phyloP scores from a whole-genome alignment of 768 basidiomycete species.

The Brasilioporus rufonigricans region DNA sequence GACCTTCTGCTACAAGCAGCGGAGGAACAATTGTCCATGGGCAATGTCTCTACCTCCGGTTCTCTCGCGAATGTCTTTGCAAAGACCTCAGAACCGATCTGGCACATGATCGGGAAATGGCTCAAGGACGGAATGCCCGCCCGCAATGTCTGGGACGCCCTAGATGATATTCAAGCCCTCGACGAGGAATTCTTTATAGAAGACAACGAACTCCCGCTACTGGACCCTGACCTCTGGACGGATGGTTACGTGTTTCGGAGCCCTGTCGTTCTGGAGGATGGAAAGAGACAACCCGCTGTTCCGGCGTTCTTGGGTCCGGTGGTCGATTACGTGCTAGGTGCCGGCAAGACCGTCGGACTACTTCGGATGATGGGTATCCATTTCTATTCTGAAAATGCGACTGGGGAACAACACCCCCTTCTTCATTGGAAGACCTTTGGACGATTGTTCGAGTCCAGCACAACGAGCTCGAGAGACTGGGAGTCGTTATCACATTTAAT shows the following conservation, averaged over 20 bases:
- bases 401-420: slow-evolving; percentile 28
- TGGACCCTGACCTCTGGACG: slow-evolving; percentile 79
- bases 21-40: slow-evolving; percentile 58
- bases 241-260: slow-evolving; percentile 65
- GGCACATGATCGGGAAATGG: slow-evolving; percentile 74
- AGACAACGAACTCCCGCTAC: slow-evolving; percentile 57
- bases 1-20: slow-evolving; percentile 58
- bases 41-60: slow-evolving; percentile 52
- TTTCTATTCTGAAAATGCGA: slow-evolving; percentile 13
- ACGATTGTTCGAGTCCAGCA: slow-evolving; percentile 35
- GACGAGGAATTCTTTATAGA: slow-evolving; percentile 84
- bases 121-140: slow-evolving; percentile 68
- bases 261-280: slow-evolving; percentile 28
- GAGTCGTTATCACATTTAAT: slow-evolving; percentile 61
- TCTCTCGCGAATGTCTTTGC: slow-evolving; percentile 63
- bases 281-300: slow-evolving; percentile 31
- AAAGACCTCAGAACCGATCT: slow-evolving; percentile 64
- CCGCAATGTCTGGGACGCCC: slow-evolving; percentile 31
- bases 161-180: slow-evolving; percentile 29
- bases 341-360: slow-evolving; percentile 77
- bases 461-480: slow-evolving; percentile 45
- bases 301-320: slow-evolving; percentile 64
- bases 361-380: slow-evolving; percentile 51
- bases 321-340: slow-evolving; percentile 55
- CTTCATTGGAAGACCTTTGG: slow-evolving; percentile 44